Percentiles rank a stretch among this genome's conserved stretches.
Conservation (phyloP, 1,284 basidiomycete species). For the Naganishia liquefaciens region DNA sequence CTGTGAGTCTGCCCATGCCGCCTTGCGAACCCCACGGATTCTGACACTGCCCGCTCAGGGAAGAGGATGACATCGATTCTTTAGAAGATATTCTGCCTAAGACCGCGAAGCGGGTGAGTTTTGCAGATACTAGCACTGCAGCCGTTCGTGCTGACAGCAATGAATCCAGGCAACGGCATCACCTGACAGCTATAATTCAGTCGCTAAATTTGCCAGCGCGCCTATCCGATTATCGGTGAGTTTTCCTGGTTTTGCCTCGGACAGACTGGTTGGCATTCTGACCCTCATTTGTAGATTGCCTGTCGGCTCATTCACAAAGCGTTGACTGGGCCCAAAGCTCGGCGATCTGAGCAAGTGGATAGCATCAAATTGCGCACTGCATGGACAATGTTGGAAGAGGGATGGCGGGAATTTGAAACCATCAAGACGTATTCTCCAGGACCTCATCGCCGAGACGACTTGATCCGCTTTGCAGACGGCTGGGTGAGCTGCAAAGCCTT, state of each 20-base stretch:
- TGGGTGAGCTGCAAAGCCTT: slow-evolving; percentile 62
- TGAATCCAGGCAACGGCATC: slow-evolving; percentile 10
- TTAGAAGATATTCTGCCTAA: slow-evolving; percentile 67
- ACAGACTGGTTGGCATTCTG: too few species aligned
- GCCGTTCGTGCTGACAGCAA: too few species aligned
- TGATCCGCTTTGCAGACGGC: slow-evolving; percentile 71
- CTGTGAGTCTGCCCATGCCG: slow-evolving; percentile 35
- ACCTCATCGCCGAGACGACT: slow-evolving; percentile 61
- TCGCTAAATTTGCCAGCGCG: slow-evolving; percentile 58
- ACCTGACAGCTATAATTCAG: slow-evolving; percentile 44
- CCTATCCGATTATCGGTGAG: slow-evolving; percentile 65
- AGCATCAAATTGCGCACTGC: slow-evolving; percentile 65
- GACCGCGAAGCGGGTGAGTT: slow-evolving; percentile 46
- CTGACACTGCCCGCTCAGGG: slow-evolving; percentile 49
- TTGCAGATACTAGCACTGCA: too few species aligned
- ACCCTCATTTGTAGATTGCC: slow-evolving; percentile 54
- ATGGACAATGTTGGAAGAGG: slow-evolving; percentile 75
- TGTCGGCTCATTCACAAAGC: slow-evolving; percentile 73
- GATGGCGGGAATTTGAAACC: slow-evolving; percentile 75
- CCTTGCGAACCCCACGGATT: slow-evolving; percentile 2
- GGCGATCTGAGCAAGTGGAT: slow-evolving; percentile 63
- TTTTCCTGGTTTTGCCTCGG: too few species aligned
- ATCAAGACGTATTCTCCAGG: slow-evolving; percentile 56
- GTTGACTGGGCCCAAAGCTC: slow-evolving; percentile 71
- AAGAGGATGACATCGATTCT: slow-evolving; percentile 66